Base-by-base conservation (phyloP, 768 basidiomycete species). In the Filobasidium floriforme region DNA sequence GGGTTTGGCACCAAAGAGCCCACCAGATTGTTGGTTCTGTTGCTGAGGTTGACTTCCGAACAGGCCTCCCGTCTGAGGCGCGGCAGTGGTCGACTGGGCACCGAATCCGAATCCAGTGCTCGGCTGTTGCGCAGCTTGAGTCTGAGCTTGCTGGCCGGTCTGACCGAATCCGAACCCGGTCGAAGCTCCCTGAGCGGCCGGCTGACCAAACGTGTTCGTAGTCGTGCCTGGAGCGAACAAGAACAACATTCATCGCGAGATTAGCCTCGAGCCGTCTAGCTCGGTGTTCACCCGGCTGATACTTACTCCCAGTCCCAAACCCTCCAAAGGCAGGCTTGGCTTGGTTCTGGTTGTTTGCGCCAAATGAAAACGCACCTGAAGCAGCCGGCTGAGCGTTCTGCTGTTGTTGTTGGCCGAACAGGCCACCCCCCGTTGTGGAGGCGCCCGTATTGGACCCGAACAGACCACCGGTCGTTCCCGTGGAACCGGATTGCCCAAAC, bases 361-460 rank as follows among this genome's bases (percentile, higher is more conserved):
- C 71, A 60, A 19, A 70, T 67, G 71, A 72, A 46, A 72, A 72
- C 41, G 71, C 55, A 32, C 72, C 70, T n/a, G 75, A 67, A 51
- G 73, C 63, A 49, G 72, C 63, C 24, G 71, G 75, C 63, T 81
- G 80, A 67, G 80, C 67, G 70, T 78, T 75, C 40, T 79, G 76
- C 32, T 70, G 68, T 74, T 61, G 79, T 29, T 70, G 68, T 74
- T 61, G 79, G 1, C 81, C 75, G 61, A 77, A 73, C 68, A 80
- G 77, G 44, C 85, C 85, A 69, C 86, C 74, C 14, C 40, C 66
- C 54, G 68, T 46, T 41, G 71, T 59, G 57, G 70, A 12, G 54
- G 65, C 64, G 67, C 73, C 43, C 74, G 75, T 51, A 54, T 77
- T 78, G 12, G 82, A 83, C 61, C 86, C 86, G 60, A 77, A 77